These are phyloP conservation scores for Lipomyces sp. DNA, from an alignment of 805 yeast species.

Conservation along the genomic window DNA sequence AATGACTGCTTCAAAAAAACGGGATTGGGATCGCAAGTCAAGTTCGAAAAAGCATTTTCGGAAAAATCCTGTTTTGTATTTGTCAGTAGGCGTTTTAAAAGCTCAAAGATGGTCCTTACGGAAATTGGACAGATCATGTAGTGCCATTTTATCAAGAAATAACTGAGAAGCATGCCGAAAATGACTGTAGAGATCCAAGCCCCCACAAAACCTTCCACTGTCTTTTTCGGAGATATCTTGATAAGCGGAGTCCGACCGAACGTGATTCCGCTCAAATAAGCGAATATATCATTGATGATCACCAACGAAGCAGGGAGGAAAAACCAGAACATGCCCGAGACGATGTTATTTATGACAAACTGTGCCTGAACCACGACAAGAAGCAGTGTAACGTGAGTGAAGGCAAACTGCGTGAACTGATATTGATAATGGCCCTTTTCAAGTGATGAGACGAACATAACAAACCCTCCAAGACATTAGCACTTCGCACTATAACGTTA, in stretches of 20 bases:
- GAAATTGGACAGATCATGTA: conserved; percentile 86
- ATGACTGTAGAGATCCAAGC: conserved; percentile 94
- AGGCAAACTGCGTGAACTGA: conserved; percentile 91
- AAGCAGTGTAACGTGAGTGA: conserved; percentile 90
- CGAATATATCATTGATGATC: conserved; percentile 92
- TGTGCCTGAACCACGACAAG: conserved; percentile 93
- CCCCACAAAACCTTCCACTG: conserved; percentile 96
- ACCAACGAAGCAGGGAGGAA: conserved; percentile 89
- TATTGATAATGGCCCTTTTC: conserved; percentile 86
- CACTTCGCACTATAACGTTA: background rate
- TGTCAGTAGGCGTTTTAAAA: background rate
- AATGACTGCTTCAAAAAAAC: conserved; percentile 83
- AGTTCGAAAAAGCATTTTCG: conserved; percentile 52
- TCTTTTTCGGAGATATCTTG: conserved; percentile 93
- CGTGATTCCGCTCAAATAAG: conserved; percentile 94
- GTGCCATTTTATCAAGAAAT: conserved; percentile 63
- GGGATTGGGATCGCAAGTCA: conserved; percentile 82
- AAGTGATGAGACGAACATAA: conserved; percentile 84
- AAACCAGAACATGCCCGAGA: conserved; percentile 95
- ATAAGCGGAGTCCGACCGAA: conserved; percentile 92
- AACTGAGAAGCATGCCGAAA: conserved; percentile 69
- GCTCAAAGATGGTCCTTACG: conserved; percentile 1
- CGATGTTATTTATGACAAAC: conserved; percentile 83
- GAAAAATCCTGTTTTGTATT: conserved; percentile 21
- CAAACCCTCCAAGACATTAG: conserved; percentile 63